Conservation (phyloP, 225 moss, liverwort and hornwort species). For the Polytrichum formosum region DNA sequence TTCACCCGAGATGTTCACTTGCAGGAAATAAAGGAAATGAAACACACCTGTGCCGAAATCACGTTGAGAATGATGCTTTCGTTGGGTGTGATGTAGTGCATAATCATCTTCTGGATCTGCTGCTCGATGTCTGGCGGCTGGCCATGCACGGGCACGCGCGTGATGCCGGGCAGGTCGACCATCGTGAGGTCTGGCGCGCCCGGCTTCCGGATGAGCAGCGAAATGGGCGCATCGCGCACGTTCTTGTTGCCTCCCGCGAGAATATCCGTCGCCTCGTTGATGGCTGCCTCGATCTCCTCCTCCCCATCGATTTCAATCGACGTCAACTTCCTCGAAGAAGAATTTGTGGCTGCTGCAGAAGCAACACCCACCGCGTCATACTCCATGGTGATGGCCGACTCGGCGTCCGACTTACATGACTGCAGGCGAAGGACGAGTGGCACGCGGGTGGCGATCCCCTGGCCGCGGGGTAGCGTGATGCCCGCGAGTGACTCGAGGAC, state of each 20-base stretch:
- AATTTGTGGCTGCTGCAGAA: too few species aligned
- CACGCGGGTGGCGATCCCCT: conserved; percentile 33
- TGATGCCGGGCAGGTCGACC: conserved; percentile 40
- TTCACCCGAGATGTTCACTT: too few species aligned
- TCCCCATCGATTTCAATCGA: not conserved
- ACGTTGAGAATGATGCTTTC: conserved; percentile 42
- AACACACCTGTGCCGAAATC: conserved; percentile 10
- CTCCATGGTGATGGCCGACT: conserved; percentile 9
- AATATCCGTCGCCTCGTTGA: conserved; percentile 1
- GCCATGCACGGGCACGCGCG: conserved; percentile 29
- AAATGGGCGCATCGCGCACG: conserved; percentile 15
- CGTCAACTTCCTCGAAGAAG: not conserved
- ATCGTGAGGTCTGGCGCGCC: conserved; percentile 39
- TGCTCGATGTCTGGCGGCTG: conserved; percentile 31
- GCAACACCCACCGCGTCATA: not conserved
- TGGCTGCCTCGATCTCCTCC: conserved; percentile 13
- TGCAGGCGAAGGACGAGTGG: conserved; percentile 32
- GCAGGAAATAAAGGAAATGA: too few species aligned
- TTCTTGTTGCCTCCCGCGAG: conserved; percentile 24
- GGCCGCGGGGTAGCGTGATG: conserved; percentile 31
- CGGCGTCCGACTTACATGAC: conserved; percentile 3
- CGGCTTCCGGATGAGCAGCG: conserved; percentile 25
- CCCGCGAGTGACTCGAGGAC: conserved; percentile 40
- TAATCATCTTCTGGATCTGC: conserved; percentile 27
- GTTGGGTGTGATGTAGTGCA: conserved; percentile 14